phyloP scores from a whole-genome alignment of 176 grass and related monocot species.

The Puya raimondii region DNA sequence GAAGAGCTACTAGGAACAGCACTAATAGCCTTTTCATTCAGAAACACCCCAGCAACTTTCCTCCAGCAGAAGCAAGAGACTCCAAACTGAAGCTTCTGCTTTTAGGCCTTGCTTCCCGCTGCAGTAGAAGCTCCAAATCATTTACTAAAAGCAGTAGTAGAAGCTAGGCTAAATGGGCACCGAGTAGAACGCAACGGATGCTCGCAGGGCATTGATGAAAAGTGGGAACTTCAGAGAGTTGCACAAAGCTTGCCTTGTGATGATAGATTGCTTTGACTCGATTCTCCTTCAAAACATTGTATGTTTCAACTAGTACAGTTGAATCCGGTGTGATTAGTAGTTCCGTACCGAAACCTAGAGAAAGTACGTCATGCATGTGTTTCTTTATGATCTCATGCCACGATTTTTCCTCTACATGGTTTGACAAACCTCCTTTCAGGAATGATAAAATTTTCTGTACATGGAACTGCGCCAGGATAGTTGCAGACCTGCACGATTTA shows the following conservation, averaged over 20 bases:
- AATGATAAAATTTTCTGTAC: constrained; percentile 42
- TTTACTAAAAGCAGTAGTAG: too few relatives aligned
- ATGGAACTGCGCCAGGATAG: constrained; percentile 70
- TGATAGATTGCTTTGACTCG: constrained; percentile 82
- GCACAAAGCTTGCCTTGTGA: constrained; percentile 74
- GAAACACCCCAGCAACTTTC: too few relatives aligned
- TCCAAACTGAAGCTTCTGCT: too few relatives aligned
- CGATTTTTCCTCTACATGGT: constrained; percentile 28
- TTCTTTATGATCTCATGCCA: constrained; percentile 53
- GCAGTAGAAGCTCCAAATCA: too few relatives aligned
- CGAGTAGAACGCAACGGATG: not conserved
- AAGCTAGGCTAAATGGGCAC: not conserved
- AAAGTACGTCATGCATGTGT: constrained; percentile 42
- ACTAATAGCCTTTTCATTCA: too few relatives aligned
- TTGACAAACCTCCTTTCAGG: constrained; percentile 46
- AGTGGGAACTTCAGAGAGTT: constrained; percentile 34
- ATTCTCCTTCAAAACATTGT: constrained; percentile 46
- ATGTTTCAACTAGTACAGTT: constrained; percentile 61
- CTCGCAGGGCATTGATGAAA: not conserved
- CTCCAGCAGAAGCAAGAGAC: too few relatives aligned
- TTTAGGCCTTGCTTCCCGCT: too few relatives aligned
- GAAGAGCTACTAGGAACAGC: too few relatives aligned
- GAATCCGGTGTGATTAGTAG: constrained; percentile 47
- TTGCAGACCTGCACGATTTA: constrained; percentile 46
- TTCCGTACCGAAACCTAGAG: constrained; percentile 56